phyloP scores from a whole-genome alignment of 768 basidiomycete genomes.

The Mycena galericulata region DNA sequence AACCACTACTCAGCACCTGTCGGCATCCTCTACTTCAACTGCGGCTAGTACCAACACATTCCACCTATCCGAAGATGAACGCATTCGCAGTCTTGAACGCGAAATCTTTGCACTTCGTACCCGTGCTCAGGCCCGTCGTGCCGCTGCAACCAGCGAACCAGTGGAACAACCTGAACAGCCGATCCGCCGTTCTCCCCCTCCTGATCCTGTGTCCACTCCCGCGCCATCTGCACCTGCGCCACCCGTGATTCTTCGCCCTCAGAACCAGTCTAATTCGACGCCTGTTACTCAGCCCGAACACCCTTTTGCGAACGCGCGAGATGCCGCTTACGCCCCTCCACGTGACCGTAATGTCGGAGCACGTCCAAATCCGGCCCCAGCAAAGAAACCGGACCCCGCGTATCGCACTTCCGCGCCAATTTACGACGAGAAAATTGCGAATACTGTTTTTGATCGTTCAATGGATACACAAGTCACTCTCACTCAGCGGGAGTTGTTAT shows the following conservation, averaged over 20 bases:
- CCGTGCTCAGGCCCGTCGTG: neutral
- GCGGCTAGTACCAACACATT: neutral
- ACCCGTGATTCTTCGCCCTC: too few species aligned
- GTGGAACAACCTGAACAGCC: neutral
- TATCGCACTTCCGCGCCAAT: conserved; percentile 35
- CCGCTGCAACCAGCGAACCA: neutral
- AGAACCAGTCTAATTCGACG: neutral
- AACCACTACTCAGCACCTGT: neutral
- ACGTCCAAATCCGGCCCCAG: conserved; percentile 9
- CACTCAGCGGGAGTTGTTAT: conserved; percentile 35
- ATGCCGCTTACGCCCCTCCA: conserved; percentile 30
- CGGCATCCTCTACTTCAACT: neutral
- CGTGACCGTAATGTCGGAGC: conserved; percentile 24
- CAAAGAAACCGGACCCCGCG: too few species aligned
- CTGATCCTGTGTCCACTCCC: neutral
- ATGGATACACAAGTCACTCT: conserved; percentile 35
- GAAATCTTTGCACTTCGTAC: neutral
- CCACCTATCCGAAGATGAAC: neutral
- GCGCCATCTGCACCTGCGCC: neutral
- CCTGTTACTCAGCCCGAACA: neutral
- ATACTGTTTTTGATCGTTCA: conserved; percentile 26
- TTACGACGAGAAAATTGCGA: conserved; percentile 29
- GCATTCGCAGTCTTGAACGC: neutral
- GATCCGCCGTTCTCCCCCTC: conserved; percentile 19
- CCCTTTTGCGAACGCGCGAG: conserved; percentile 14